Base-by-base conservation (phyloP, 106 monocot genomes). In the Dendrobium officinale region DNA sequence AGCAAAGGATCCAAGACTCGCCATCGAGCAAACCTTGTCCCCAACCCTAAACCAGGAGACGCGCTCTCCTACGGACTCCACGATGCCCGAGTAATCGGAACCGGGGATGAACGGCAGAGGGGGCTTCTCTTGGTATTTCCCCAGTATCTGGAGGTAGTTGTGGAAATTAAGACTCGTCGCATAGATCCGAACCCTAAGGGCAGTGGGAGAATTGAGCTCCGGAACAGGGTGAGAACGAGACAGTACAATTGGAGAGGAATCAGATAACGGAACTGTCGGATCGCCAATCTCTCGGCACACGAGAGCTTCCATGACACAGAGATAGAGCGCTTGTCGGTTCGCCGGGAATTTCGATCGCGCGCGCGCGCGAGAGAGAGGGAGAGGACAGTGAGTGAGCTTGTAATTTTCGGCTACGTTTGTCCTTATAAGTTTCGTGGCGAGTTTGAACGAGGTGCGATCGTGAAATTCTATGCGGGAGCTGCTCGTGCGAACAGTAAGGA, bases 121-220 rank as follows among this genome's bases (percentile, higher is more conserved):
- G 85, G 86, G 87, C 78, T 91, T 92, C 88, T 99, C 95, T 85
- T 99, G 99, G 86, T 99, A 99, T 79, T 91, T 91, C 16, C 99
- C 99, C 2, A 93, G 81, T 18, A 99, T 85, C 81, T 95, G 95
- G 77, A 95, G 92, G 88, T 95, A 99, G 44, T 91, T 93, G 48
- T 90, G 95, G 88, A 81, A 99, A 80, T 99, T 99, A 24, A 99
- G 75, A 88, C 95, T 94, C 18, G 96, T 85, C 0, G 95, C 91
- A 5, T 61, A 56, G 44, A 98, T 68, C 13, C 95, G 89, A 55
- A 99, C 87, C 72, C 92, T 80, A 10, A 99, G 91, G 26, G 88
- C 73, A 58, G 95, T 99, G 13, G 95, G 87, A 73, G 93, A 83
- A 49, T 22, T 29, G 85, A 99, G 75, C 24, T 49, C 45, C 2